phyloP scores from a whole-genome alignment of 306 rosid species.

The Hylodesmum podocarpum region DNA sequence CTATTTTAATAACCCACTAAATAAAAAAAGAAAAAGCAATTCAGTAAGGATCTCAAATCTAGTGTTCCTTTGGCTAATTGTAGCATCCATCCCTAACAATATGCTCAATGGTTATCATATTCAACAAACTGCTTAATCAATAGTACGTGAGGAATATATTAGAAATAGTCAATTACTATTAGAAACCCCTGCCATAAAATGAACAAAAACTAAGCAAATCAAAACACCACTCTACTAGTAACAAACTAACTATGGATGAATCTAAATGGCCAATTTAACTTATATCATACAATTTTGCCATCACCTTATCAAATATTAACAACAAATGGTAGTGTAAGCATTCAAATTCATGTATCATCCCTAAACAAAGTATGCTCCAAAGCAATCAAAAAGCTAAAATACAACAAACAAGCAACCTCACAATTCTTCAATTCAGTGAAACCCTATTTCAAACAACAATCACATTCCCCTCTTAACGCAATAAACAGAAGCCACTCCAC shows the following conservation, averaged over 20 bases:
- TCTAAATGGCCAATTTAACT: background rate
- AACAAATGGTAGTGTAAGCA: background rate
- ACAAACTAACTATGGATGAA: background rate
- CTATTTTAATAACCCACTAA: background rate
- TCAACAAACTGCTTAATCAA: background rate
- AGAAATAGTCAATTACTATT: too few relatives aligned
- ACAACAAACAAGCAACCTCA: background rate
- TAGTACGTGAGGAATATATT: too few relatives aligned
- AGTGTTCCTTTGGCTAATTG: background rate
- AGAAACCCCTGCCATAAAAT: slow-evolving; percentile 11
- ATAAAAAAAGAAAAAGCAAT: too few relatives aligned
- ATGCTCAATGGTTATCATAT: background rate
- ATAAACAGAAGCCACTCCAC: background rate
- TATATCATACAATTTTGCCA: background rate
- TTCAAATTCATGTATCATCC: background rate
- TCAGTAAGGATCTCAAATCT: background rate
- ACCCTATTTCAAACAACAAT: background rate
- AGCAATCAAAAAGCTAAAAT: background rate
- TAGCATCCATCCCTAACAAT: background rate
- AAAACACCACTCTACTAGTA: background rate
- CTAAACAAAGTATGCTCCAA: background rate
- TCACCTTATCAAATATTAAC: slow-evolving; percentile 7
- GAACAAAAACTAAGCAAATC: slow-evolving; percentile 14
- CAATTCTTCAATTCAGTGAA: slow-evolving; percentile 21
- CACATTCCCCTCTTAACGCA: background rate